A percentile compares a stretch with the other conserved stretches of the same genome.
These are phyloP conservation scores for Scedosporium dehoogii DNA, from an alignment of 2,329 filamentous ascomycete species.

Conservation along the genomic window DNA sequence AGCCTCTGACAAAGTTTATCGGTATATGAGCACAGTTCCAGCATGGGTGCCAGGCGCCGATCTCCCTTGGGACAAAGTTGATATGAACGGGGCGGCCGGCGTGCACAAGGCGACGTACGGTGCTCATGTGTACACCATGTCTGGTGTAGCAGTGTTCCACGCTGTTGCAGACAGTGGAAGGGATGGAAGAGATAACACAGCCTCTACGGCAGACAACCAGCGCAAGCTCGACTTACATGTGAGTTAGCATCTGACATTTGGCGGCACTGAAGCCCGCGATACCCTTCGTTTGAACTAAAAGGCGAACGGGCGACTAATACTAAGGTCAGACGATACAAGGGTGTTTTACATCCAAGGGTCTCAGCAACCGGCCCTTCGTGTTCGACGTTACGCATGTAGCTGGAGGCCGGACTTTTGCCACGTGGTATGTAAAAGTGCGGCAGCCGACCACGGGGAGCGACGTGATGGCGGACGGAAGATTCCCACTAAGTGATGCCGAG, in stretches of 20 bases:
- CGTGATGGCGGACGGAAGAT: constrained; percentile 20
- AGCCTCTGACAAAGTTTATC: neutral
- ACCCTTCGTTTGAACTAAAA: no score
- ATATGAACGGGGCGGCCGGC: neutral
- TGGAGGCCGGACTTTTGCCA: constrained; percentile 37
- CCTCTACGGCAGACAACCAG: neutral
- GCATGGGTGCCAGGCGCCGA: constrained; percentile 6
- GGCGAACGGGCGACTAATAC: neutral
- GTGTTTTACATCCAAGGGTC: constrained; percentile 40
- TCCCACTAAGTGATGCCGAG: constrained; percentile 27
- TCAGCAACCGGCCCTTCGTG: constrained; percentile 40
- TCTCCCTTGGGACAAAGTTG: constrained; percentile 2
- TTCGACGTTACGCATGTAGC: constrained; percentile 36
- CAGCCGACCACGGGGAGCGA: constrained; percentile 25
- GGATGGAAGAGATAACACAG: neutral
- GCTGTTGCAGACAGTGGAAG: neutral
- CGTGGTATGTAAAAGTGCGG: constrained; percentile 36
- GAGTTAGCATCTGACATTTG: constrained; percentile 10
- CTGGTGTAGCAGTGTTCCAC: constrained; percentile 1
- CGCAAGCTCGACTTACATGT: constrained; percentile 26
- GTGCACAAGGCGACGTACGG: constrained; percentile 7
- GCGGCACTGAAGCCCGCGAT: no score
- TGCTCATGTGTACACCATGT: constrained; percentile 7
- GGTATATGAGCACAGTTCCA: constrained; percentile 4
- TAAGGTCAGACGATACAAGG: constrained; percentile 40